A percentile compares a stretch with the other conserved stretches of the same genome.
Evolutionary conservation across 495 filamentous ascomycete genomes (phyloP).

Genomic region (Hyaloscypha finlandica): DNA sequence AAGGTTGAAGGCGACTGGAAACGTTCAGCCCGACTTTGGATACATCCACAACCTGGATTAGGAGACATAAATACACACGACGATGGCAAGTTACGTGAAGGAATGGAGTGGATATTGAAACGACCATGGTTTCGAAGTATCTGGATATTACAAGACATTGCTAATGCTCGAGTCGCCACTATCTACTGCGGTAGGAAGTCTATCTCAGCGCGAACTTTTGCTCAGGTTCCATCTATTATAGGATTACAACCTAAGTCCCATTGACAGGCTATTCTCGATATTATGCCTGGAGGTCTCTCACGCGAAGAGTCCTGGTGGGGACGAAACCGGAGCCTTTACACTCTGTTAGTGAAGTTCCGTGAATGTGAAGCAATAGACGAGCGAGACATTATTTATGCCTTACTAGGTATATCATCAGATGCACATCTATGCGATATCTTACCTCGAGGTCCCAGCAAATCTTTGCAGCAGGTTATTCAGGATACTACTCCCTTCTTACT

Average conservation of each 20-base stretch:
- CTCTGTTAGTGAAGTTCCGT: constrained; percentile 36
- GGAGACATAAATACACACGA: background rate
- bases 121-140: constrained; percentile 31
- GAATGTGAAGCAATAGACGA: constrained; percentile 35
- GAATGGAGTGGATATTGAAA: constrained; percentile 23
- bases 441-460: constrained; percentile 29
- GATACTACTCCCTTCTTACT: constrained; percentile 14
- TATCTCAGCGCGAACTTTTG: constrained; percentile 33
- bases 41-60: background rate
- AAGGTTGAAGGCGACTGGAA: constrained; percentile 6
- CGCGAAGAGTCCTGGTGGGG: constrained; percentile 37
- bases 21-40: constrained; percentile 9
- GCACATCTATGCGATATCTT: constrained; percentile 20
- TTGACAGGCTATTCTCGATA: constrained; percentile 39
- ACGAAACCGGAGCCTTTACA: constrained; percentile 30
- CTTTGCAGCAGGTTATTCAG: constrained; percentile 18
- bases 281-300: constrained; percentile 35
- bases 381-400: constrained; percentile 28
- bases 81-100: background rate
- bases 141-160: constrained; percentile 35
- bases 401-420: constrained; percentile 24
- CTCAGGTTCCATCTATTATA: constrained; percentile 32
- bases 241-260: constrained; percentile 6
- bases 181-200: constrained; percentile 35
- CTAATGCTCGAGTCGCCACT: constrained; percentile 29